These are phyloP conservation scores for Lactarius psammicola DNA, from an alignment of 768 basidiomycete species.

Conservation along the genomic window DNA sequence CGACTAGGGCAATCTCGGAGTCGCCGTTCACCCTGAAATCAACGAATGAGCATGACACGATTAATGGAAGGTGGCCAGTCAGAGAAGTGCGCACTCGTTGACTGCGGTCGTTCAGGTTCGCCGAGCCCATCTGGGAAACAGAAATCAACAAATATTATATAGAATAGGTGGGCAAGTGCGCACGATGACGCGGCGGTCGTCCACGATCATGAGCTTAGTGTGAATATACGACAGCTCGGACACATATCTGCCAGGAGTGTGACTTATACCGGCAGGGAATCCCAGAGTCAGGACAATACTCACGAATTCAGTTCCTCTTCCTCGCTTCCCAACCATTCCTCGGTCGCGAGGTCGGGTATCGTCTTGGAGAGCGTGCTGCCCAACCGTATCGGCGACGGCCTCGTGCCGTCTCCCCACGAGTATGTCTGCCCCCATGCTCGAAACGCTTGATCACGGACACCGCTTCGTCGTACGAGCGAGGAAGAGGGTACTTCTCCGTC, in stretches of 20 bases:
- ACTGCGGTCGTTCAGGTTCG: conserved; percentile 87
- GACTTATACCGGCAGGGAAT: conserved; percentile 30
- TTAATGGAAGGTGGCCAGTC: not conserved
- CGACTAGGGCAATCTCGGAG: conserved; percentile 90
- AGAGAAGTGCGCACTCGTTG: conserved; percentile 52
- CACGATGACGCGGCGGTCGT: conserved; percentile 86
- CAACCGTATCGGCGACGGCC: conserved; percentile 69
- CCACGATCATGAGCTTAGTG: conserved; percentile 91
- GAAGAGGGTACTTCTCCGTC: conserved; percentile 65
- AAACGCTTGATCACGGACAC: conserved; percentile 65
- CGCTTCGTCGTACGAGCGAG: conserved; percentile 65
- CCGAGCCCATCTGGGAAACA: conserved; percentile 77
- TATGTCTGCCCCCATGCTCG: conserved; percentile 57
- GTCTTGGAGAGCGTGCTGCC: conserved; percentile 75
- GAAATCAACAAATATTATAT: not conserved
- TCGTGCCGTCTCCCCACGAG: conserved; percentile 51
- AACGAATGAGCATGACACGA: conserved; percentile 7
- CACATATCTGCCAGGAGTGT: conserved; percentile 55
- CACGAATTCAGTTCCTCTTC: conserved; percentile 81
- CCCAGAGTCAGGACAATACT: conserved; percentile 37
- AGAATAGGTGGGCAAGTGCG: conserved; percentile 33
- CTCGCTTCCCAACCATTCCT: conserved; percentile 80
- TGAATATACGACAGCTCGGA: conserved; percentile 84
- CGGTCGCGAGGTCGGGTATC: conserved; percentile 60
- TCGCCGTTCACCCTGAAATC: conserved; percentile 78